Evolutionary conservation across 495 filamentous ascomycete genomes (phyloP), one percentile per base, ranked within the genome.

Genomic region (Clavariopsis aquatica): DNA sequence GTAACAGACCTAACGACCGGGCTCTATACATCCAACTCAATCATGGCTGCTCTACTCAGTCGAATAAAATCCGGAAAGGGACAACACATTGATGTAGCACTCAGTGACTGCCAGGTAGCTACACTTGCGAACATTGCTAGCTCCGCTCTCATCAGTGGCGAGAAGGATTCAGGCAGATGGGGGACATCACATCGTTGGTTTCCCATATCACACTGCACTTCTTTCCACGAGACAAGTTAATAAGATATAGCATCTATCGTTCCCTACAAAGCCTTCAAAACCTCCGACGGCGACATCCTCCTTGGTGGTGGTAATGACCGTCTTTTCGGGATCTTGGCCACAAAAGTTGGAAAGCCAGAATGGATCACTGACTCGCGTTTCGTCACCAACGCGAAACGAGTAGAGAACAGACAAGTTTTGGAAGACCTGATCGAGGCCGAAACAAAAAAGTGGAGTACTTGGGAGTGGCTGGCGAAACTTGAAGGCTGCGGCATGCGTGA

Each of bases 1-100:
- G 93, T 98, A 7, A 98, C 95, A 0, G 94, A 98, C 73, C 76
- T 98, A 55, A 98, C 94, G 0, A 98, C 94, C 0, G 94, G 94
- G 0, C 72, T 98, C n/a, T 98, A 98, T 73, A 92, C 94, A n/a
- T 92, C 89, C 51, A 98, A 98, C 76, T 85, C 89, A 31, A 92
- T 98, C 71, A 96, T 98, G 91, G 94, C 94, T 0, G 93, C 95
- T 0, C 78, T 98, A 49, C 78, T 98, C 53, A 82, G 83, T 0
- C 83, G 94, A 17, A 82, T 69, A 1, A 81, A 77, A 52, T 89
- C 87, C 0, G 87, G 88, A 0, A 84, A 81, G 66, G 94, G 94
- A 0, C 94, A 97, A 75, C 91, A 96, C 75, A 92, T 98, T 49
- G 94, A 98, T 74, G 89, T 90, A 20, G 85, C 89, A 1, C 75